Conservation (phyloP, 2,329 filamentous ascomycete genomes). For the Lithohypha guttulata region DNA sequence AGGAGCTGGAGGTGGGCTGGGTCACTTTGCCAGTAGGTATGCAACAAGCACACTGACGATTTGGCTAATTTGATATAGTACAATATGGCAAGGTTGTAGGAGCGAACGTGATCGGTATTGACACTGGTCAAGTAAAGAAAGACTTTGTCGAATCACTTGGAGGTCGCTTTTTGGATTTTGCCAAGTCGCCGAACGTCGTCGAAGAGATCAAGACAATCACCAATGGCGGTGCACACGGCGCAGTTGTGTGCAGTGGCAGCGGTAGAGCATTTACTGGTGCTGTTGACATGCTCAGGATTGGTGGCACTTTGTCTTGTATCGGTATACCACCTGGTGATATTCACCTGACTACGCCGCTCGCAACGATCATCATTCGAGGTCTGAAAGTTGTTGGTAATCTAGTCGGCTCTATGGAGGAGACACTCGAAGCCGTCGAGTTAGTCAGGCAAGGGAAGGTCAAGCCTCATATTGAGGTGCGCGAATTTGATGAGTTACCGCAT, state of each 20-base stretch:
- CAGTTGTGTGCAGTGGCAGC: slow-evolving; percentile 34
- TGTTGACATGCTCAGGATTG: slow-evolving; percentile 35
- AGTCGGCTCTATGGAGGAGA: slow-evolving; percentile 36
- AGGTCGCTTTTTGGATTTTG: slow-evolving; percentile 35
- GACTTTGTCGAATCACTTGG: slow-evolving; percentile 32
- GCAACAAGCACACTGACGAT: slow-evolving; percentile 1
- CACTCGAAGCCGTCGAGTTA: slow-evolving; percentile 36
- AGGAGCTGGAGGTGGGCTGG: slow-evolving; percentile 38
- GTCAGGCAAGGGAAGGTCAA: slow-evolving; percentile 33
- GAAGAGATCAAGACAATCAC: slow-evolving; percentile 30
- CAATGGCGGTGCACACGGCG: slow-evolving; percentile 27
- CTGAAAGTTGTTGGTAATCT: slow-evolving; percentile 35
- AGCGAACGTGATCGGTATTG: slow-evolving; percentile 34
- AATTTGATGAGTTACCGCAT: slow-evolving; percentile 32
- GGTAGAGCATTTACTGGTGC: slow-evolving; percentile 33
- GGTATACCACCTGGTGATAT: slow-evolving; percentile 34
- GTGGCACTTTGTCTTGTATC: slow-evolving; percentile 35
- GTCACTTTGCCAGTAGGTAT: slow-evolving; percentile 33
- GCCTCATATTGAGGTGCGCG: slow-evolving; percentile 32
- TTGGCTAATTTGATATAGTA: slow-evolving; percentile 22
- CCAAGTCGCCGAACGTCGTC: slow-evolving; percentile 24
- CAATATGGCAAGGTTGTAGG: slow-evolving; percentile 36
- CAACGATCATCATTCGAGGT: slow-evolving; percentile 37
- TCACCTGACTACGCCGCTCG: slow-evolving; percentile 32
- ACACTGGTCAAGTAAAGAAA: slow-evolving; percentile 30